Base-by-base conservation (phyloP, 441 rosid genomes). In the Arabidopsis hybrid region DNA sequence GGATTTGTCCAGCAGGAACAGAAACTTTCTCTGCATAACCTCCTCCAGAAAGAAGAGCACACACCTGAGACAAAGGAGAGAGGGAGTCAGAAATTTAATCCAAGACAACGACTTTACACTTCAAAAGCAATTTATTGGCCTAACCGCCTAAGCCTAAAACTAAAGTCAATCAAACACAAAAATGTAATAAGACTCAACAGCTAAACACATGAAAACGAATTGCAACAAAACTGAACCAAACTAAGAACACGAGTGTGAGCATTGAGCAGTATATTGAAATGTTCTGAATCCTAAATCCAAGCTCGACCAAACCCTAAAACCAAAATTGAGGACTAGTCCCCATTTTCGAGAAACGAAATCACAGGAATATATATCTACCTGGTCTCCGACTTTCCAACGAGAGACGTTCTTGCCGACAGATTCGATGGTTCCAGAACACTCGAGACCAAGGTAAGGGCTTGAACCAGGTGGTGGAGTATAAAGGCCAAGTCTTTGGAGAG, bases 1-100 rank as follows among this genome's bases (percentile, higher is more conserved):
- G 88, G 53, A 88, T 73, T 65, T 92, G 97, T 10, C 89, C 92
- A 0, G 83, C 92, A 0, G 93, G 90, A 71, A 91, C 96, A 1
- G 89, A 81, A 36, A 95, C 98, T 83, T 91, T 91, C 90, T 95
- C 98, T 0, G 97, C 99, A 70, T 95, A 91, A 0, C 96, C 97
- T 75, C 97, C 96, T 76, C 99, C 99, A 67, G 82, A 74, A 5
- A 92, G 91, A 73, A 92, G 92, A 75, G 97, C 99, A 86, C 97
- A 91, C 26, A 91, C 93, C 95, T 87, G 66, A 56, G 45, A 66
- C 43, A 60, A 1, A 52, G n/a, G n/a, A 51, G 8, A n/a, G 16
- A 52, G 7, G n/a, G n/a, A n/a, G n/a, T 18, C 39, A 35, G 4
- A 72, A 50, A 18, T 18, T 1, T 17, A 31, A 14, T 39, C 43